Base-by-base conservation (phyloP, 805 yeast species). In the Candida germanica region DNA sequence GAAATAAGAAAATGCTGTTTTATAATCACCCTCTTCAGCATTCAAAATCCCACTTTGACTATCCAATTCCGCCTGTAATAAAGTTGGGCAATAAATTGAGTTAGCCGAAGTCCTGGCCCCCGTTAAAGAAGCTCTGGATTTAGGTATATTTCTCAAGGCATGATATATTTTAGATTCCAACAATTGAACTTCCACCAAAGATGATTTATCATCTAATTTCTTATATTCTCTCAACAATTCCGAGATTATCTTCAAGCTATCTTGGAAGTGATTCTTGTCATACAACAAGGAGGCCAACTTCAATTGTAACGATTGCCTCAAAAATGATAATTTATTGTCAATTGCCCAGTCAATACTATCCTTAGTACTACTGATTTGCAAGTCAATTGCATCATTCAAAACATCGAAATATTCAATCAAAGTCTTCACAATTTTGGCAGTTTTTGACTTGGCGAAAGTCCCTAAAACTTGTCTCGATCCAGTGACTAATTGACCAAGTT, bases 101-200 rank as follows among this genome's bases (percentile, higher is more conserved):
- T 93, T 94, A n/a, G 98, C 98, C 3, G 95, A 83, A 0, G 98
- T 93, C 61, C 98, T 78, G 2, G 98, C 96, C 31, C 95, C 81
- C 2, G 98, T 88, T 50, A 93, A 71, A 2, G 96, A 81, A 6
- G 98, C 97, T 51, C 86, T 79, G 4, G 96, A 77, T 64, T 91
- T 93, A 4, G 96, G 84, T 51, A 86, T 74, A 59, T 93, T 93
- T 58, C 96, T 78, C 51, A 93, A 71, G 18, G 95, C 88, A 59
- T 89, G 96, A 59, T 83, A 93, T 26, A 87, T 87, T 54, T 87
- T 83, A 14, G 93, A 75, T 59, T 93, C 98, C 45, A 93, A 75
- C 46, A 93, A 68, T 63, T 93, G 98, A 24, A 93, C 96, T 59
- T 93, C 98, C 10, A 93, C 96, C 36, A 93, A 75, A 21, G 96